phyloP scores from a whole-genome alignment of 2,329 filamentous ascomycete genomes.

The Fusarium hostae region DNA sequence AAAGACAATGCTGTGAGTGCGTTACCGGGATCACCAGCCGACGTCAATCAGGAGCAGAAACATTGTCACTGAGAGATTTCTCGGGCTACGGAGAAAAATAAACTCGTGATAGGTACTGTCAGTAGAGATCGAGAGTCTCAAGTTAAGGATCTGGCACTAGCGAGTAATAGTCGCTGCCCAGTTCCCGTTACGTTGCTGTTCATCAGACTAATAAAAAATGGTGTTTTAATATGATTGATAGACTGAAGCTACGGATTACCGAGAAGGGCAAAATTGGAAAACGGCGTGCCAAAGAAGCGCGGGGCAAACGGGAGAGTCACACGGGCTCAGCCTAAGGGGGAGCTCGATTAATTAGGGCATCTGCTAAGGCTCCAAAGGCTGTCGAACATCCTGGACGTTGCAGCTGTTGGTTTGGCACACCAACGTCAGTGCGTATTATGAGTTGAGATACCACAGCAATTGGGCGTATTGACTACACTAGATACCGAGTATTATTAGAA shows the following conservation, averaged over 20 bases:
- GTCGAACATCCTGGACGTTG: conserved; percentile 22
- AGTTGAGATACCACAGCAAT: background rate
- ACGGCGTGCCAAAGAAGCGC: conserved; percentile 10
- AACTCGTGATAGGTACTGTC: background rate
- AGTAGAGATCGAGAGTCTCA: background rate
- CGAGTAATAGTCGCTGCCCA: background rate
- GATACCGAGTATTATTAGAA: background rate
- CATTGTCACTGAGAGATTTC: background rate
- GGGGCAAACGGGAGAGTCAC: conserved; percentile 28
- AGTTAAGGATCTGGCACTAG: background rate
- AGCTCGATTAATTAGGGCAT: conserved; percentile 26
- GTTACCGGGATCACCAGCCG: conserved; percentile 3
- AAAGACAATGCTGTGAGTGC: conserved; percentile 5
- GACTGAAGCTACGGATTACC: conserved; percentile 19
- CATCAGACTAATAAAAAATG: background rate
- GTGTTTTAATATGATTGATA: background rate
- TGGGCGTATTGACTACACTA: background rate
- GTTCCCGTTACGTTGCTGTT: background rate
- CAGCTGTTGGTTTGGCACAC: conserved; percentile 34
- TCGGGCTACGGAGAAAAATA: background rate
- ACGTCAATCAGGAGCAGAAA: background rate
- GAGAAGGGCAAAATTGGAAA: conserved; percentile 11
- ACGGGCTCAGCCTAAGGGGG: conserved; percentile 21
- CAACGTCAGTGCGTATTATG: conserved; percentile 2
- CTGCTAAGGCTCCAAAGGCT: conserved; percentile 13